These are phyloP conservation scores for Saccharomycopsis javanensis DNA, from an alignment of 805 yeast species.

Conservation along the genomic window DNA sequence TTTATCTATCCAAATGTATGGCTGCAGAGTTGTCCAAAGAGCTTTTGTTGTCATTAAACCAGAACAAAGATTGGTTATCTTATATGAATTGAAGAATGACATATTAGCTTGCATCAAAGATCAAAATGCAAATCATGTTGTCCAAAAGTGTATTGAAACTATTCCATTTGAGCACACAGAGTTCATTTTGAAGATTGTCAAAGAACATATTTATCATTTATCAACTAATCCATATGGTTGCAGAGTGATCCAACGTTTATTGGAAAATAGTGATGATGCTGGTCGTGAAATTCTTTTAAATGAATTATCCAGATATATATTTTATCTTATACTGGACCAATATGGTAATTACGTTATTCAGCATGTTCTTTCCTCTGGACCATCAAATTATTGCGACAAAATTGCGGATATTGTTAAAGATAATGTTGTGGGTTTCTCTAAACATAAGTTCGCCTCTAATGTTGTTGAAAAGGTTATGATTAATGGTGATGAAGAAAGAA, in stretches of 20 bases:
- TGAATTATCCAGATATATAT: constrained; percentile 65
- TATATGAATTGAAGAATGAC: constrained; percentile 57
- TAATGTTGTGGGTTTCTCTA: constrained; percentile 71
- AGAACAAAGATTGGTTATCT: constrained; percentile 56
- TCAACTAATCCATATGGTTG: constrained; percentile 97
- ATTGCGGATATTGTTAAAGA: constrained; percentile 63
- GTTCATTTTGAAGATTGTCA: constrained; percentile 65
- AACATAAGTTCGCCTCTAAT: constrained; percentile 95
- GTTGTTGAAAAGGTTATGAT: constrained; percentile 92
- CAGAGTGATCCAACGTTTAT: constrained; percentile 85
- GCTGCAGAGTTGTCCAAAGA: constrained; percentile 93
- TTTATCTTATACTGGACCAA: constrained; percentile 82
- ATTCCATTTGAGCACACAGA: constrained; percentile 62
- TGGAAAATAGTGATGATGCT: constrained; percentile 61
- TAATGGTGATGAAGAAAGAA: constrained; percentile 55
- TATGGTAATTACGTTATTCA: constrained; percentile 97
- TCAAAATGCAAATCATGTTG: constrained; percentile 96
- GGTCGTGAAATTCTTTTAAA: constrained; percentile 60
- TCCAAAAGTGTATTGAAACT: constrained; percentile 86
- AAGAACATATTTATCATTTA: constrained; percentile 64
- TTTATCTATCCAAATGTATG: constrained; percentile 90
- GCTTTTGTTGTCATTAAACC: constrained; percentile 68
- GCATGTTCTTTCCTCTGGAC: constrained; percentile 82
- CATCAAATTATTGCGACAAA: constrained; percentile 36
- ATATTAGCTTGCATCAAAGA: constrained; percentile 73